Evolutionary conservation across 1,284 basidiomycete genomes (phyloP).

Genomic region (Puccinia polysora): DNA sequence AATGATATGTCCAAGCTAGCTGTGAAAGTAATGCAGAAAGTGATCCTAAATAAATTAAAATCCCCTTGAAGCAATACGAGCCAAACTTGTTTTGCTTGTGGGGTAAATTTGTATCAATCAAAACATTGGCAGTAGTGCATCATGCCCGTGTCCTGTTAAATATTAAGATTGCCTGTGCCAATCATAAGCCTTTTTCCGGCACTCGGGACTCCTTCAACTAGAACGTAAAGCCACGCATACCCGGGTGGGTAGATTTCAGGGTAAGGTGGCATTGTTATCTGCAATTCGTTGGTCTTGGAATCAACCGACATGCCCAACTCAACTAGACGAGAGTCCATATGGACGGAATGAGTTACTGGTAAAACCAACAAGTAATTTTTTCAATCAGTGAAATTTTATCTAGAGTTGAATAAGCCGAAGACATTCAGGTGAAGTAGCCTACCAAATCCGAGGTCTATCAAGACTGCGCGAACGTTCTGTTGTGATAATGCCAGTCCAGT

Average conservation of each 20-base stretch:
- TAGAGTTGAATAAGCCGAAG: background rate
- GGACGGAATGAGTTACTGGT: constrained; percentile 21
- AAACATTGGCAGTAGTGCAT: too few species aligned
- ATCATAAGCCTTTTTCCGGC: constrained; percentile 26
- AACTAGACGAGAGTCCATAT: constrained; percentile 24
- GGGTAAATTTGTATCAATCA: too few species aligned
- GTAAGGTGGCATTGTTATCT: background rate
- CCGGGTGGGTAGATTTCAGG: constrained; percentile 27
- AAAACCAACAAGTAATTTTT: background rate
- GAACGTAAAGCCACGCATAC: constrained; percentile 33
- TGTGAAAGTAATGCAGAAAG: too few species aligned
- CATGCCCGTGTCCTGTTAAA: too few species aligned
- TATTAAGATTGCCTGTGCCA: constrained; percentile 12
- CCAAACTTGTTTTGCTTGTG: too few species aligned
- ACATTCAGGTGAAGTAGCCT: background rate
- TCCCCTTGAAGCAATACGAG: too few species aligned
- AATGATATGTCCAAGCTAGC: too few species aligned
- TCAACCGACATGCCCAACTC: background rate
- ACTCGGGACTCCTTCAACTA: constrained; percentile 19
- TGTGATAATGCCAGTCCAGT: background rate
- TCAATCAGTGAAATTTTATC: background rate
- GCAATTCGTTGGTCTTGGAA: background rate
- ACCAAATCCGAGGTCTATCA: constrained; percentile 38
- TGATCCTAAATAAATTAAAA: too few species aligned
- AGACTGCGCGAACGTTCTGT: constrained; percentile 5